Conservation (phyloP, 2,329 filamentous ascomycete species). For the Raffaelea arxii region DNA sequence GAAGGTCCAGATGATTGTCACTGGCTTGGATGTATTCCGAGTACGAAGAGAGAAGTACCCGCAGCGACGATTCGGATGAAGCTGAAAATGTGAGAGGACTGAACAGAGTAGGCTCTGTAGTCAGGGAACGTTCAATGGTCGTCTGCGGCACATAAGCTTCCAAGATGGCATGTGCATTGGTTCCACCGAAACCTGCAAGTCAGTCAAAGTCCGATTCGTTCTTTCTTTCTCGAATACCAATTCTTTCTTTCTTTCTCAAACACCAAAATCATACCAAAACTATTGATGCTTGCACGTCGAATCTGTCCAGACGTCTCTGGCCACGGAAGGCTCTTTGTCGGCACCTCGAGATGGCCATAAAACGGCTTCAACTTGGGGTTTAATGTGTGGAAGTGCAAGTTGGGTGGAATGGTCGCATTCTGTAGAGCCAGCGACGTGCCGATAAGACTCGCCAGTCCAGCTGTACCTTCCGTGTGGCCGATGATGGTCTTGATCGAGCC, state of each 20-base stretch:
- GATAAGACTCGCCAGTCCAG: slow-evolving; percentile 37
- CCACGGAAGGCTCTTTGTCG: slow-evolving; percentile 22
- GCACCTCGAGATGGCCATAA: slow-evolving; percentile 22
- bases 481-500: slow-evolving; percentile 33
- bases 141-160: slow-evolving; percentile 22
- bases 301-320: slow-evolving; percentile 23
- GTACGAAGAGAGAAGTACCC: slow-evolving; percentile 16
- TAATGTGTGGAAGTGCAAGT: slow-evolving; percentile 28
- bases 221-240: background rate
- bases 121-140: background rate
- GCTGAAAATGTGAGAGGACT: slow-evolving; percentile 27
- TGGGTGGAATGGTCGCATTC: slow-evolving; percentile 27
- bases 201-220: background rate
- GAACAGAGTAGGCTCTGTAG: slow-evolving; percentile 1
- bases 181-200: slow-evolving; percentile 32
- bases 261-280: slow-evolving; percentile 19
- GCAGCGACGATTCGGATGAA: slow-evolving; percentile 22
- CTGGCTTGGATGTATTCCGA: slow-evolving; percentile 18
- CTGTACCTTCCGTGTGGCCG: slow-evolving; percentile 37
- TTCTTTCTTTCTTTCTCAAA: background rate
- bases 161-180: slow-evolving; percentile 31
- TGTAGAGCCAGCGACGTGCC: slow-evolving; percentile 31
- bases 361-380: slow-evolving; percentile 29
- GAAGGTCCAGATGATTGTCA: background rate
- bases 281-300: slow-evolving; percentile 32